A percentile compares a stretch with the other conserved stretches of the same genome.
Evolutionary conservation across 1,284 basidiomycete genomes (phyloP).

Genomic region (Lignosus rhinocerotis): DNA sequence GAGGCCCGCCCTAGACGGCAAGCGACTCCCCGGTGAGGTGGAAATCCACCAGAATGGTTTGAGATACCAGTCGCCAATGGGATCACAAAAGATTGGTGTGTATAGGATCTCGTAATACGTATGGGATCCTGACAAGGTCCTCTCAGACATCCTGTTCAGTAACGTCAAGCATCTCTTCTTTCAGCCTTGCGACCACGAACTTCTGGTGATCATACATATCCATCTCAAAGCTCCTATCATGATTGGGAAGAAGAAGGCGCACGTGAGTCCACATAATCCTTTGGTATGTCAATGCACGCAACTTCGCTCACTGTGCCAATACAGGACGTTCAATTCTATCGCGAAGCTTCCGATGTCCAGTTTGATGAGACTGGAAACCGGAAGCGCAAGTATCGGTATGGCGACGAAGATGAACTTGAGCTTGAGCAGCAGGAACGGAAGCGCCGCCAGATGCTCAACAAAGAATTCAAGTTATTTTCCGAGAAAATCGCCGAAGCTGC

Average conservation of each 20-base stretch:
- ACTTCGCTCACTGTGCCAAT: background rate
- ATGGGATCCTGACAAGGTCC: background rate
- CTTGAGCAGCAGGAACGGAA: slow-evolving; percentile 97
- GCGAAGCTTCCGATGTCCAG: slow-evolving; percentile 96
- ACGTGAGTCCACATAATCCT: slow-evolving; percentile 48
- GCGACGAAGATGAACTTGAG: slow-evolving; percentile 99
- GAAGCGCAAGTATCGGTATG: slow-evolving; percentile 95
- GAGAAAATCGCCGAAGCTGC: slow-evolving; percentile 91
- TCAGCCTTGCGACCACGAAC: slow-evolving; percentile 97
- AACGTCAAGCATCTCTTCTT: slow-evolving; percentile 99
- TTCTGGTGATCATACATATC: slow-evolving; percentile 93
- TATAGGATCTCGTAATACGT: background rate
- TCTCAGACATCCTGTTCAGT: slow-evolving; percentile 87
- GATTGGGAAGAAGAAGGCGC: slow-evolving; percentile 98
- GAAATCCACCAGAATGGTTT: slow-evolving; percentile 99
- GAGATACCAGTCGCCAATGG: slow-evolving; percentile 87
- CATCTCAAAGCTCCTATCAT: slow-evolving; percentile 97
- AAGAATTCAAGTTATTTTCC: slow-evolving; percentile 93
- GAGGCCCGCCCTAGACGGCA: slow-evolving; percentile 91
- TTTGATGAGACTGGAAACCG: slow-evolving; percentile 99
- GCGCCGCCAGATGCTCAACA: slow-evolving; percentile 88
- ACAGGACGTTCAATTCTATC: slow-evolving; percentile 97
- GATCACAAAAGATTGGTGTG: slow-evolving; percentile 87
- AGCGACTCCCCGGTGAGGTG: slow-evolving; percentile 91
- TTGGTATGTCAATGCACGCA: background rate